Conservation (phyloP, 176 grass and related monocot genomes). For the Carex parvula region DNA sequence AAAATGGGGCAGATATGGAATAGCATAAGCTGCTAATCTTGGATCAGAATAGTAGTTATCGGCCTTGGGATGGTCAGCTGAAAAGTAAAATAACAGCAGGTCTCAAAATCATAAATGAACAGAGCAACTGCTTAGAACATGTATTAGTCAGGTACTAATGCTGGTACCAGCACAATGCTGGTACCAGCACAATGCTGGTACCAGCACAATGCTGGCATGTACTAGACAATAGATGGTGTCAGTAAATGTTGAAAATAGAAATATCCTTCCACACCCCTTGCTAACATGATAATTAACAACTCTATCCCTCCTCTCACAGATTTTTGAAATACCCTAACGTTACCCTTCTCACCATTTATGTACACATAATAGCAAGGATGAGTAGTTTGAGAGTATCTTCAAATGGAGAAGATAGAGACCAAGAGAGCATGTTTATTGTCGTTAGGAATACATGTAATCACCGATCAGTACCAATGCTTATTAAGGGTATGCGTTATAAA, state of each 20-base stretch:
- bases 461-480: not conserved
- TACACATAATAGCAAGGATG: constrained; percentile 15
- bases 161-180: not conserved
- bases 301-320: not conserved
- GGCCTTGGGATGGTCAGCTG: constrained; percentile 94
- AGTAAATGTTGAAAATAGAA: not conserved
- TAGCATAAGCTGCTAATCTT: constrained; percentile 96
- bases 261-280: not conserved
- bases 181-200: too few relatives aligned
- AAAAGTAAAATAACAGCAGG: constrained; percentile 28
- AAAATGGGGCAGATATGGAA: constrained; percentile 94
- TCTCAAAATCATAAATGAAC: constrained; percentile 12
- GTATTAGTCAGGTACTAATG: not conserved
- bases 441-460: not conserved
- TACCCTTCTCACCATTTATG: constrained; percentile 17
- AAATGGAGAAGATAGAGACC: not conserved
- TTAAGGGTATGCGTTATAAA: not conserved
- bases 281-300: not conserved
- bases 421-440: not conserved
- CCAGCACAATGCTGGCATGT: not conserved
- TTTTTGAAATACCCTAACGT: not conserved
- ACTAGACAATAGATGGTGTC: not conserved
- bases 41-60: constrained; percentile 90
- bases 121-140: not conserved
- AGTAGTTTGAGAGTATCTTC: constrained; percentile 10